Evolutionary conservation across 805 yeast species (phyloP).

Genomic region (Priceomyces haplophilus): DNA sequence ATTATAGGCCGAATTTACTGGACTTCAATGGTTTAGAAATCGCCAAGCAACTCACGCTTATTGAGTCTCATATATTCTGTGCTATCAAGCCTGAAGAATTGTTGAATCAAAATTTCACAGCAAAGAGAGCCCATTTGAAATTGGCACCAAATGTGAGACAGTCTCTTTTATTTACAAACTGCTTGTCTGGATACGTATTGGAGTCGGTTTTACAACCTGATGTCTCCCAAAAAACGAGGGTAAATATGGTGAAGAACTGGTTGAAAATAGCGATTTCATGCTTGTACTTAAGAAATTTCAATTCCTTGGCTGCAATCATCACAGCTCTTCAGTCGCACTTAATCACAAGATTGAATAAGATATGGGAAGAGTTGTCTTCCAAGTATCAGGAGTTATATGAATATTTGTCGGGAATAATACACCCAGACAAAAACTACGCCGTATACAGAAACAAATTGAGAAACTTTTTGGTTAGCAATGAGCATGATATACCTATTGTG

Average conservation of each 20-base stretch:
- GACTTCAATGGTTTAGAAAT: constrained; percentile 69
- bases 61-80: constrained; percentile 67
- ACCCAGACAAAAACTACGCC: constrained; percentile 70
- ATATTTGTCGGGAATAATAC: constrained; percentile 63
- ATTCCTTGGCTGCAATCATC: constrained; percentile 75
- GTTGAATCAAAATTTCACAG: constrained; percentile 59
- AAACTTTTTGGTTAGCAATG: constrained; percentile 49
- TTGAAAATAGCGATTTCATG: constrained; percentile 70
- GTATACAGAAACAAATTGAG: constrained; percentile 64
- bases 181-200: constrained; percentile 66
- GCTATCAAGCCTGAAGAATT: constrained; percentile 63
- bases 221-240: constrained; percentile 46
- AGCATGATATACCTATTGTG: constrained; percentile 59
- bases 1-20: constrained; percentile 49
- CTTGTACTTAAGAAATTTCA: constrained; percentile 69
- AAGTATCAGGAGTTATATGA: constrained; percentile 63
- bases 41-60: constrained; percentile 72
- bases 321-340: constrained; percentile 73
- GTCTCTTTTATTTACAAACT: constrained; percentile 66
- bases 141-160: constrained; percentile 62
- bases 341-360: constrained; percentile 55
- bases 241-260: constrained; percentile 63
- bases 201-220: constrained; percentile 63
- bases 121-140: constrained; percentile 55
- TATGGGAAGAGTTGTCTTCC: constrained; percentile 58